Percentiles rank a stretch among this genome's conserved stretches.
Conservation (phyloP, 257 asterid genomes). For the Solanum phureja region DNA sequence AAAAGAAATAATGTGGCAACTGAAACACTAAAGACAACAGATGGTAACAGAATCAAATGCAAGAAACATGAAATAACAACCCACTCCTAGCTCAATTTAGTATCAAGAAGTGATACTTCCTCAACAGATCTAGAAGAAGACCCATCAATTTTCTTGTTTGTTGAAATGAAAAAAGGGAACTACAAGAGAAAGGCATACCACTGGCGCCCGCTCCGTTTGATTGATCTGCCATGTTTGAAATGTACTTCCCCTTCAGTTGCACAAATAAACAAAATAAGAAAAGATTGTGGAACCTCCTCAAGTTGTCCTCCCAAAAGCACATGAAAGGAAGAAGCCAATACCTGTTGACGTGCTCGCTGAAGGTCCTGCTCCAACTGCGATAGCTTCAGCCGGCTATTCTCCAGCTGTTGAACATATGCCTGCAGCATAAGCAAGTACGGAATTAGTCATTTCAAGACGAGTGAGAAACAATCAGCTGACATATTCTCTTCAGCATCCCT, state of each 20-base stretch:
- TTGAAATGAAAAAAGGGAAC: not conserved
- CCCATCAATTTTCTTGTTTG: not conserved
- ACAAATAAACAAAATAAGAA: not conserved
- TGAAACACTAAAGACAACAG: not conserved
- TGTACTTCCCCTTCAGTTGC: slow-evolving; percentile 36
- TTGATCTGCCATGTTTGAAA: slow-evolving; percentile 71
- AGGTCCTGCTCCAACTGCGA: slow-evolving; percentile 91
- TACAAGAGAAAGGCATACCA: slow-evolving; percentile 34
- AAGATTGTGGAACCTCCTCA: not conserved
- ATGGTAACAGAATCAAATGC: not conserved
- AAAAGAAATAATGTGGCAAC: not conserved
- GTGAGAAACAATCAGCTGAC: not conserved
- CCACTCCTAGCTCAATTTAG: not conserved
- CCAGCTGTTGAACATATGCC: slow-evolving; percentile 96
- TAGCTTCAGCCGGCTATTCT: slow-evolving; percentile 85
- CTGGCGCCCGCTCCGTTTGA: slow-evolving; percentile 48
- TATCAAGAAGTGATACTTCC: not conserved
- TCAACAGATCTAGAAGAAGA: not conserved
- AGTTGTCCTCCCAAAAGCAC: not conserved
- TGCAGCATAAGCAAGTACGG: slow-evolving; percentile 11
- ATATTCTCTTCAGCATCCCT: not conserved
- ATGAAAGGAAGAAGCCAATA: not conserved
- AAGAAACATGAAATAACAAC: not conserved
- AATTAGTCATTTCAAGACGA: not conserved
- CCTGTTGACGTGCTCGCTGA: slow-evolving; percentile 79